Evolutionary conservation across 1,284 basidiomycete species (phyloP).

Genomic region (Athelia psychrophila): DNA sequence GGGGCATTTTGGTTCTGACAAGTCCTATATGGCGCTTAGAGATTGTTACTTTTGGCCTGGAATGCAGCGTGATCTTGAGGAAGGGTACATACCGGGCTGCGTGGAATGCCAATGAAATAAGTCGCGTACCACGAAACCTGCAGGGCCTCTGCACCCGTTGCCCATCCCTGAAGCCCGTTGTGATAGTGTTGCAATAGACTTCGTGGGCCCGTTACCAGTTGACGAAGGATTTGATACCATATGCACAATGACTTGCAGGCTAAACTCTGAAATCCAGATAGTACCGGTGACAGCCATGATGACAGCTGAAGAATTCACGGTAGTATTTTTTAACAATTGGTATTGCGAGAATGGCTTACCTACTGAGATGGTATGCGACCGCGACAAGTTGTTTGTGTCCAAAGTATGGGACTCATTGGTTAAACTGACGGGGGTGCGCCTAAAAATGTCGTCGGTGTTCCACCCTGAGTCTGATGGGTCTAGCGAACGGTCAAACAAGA

Average conservation of each 20-base stretch:
- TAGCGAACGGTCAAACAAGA: too few species aligned
- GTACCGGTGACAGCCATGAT: not conserved
- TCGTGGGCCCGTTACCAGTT: conserved; percentile 26
- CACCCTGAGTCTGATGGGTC: conserved; percentile 6
- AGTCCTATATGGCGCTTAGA: conserved; percentile 13
- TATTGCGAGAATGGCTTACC: conserved; percentile 1
- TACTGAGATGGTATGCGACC: conserved; percentile 1
- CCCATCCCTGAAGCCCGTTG: conserved; percentile 16
- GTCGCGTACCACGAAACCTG: not conserved
- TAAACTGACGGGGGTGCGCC: conserved; percentile 3
- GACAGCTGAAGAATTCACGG: conserved; percentile 9
- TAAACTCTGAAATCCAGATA: not conserved
- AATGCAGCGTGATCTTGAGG: not conserved
- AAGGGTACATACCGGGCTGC: not conserved
- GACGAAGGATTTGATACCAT: conserved; percentile 13
- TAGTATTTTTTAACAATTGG: conserved; percentile 2
- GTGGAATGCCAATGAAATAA: not conserved
- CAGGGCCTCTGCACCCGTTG: conserved; percentile 15
- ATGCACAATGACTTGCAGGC: conserved; percentile 9
- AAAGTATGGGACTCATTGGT: conserved; percentile 13
- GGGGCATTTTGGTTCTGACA: conserved; percentile 20
- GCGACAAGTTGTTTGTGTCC: too few species aligned
- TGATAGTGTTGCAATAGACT: conserved; percentile 25
- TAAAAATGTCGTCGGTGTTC: conserved; percentile 10
- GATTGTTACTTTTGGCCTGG: conserved; percentile 16